Evolutionary conservation across 2,329 filamentous ascomycete species (phyloP), one percentile per base, ranked within the genome.

Genomic region (Trichoderma simmonsii): DNA sequence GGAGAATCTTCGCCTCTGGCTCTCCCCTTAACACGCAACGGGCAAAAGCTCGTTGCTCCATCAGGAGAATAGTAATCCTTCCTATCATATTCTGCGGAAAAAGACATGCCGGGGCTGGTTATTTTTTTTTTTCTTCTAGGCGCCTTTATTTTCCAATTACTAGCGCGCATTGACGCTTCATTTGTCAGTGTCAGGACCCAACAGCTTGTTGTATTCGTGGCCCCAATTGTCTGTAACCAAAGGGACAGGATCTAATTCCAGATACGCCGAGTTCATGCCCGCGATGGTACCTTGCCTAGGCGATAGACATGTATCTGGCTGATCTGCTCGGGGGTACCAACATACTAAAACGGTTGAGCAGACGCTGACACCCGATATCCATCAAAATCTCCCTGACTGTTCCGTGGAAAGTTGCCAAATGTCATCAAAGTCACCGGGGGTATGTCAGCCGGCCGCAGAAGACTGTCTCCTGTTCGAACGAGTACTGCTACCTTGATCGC

Each of bases 21-120:
- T 54, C 48, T 54, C 48, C 48, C 48, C 48, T 54, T 54, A 24
- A 54, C 48, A 54, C 48, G n/a, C 11, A 24, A 54, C 48, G n/a
- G 48, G 65, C 65, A 69, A 69, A 60, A 21, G 30, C 43, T 30
- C 36, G 21, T 28, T 39, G 61, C 64, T 67, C 64, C 64, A 32
- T 43, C 32, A 69, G 66, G 66, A 69, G 56, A 69, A 69, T 69
- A 32, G 56, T 34, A 61, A 60, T 60, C 66, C 66, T 60, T 69
- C 66, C 66, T 61, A 69, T 69, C 66, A 34, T 21, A 36, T 32
- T 39, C 14, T 28, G 36, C 26, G 65, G 54, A 48, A 68, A 67
- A 68, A 68, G 26, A 28, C 24, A 48, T 18, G 65, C 54, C 65
- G 56, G 26, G 34, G 24, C 24, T 26, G 43, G 30, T 24, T 12